These are phyloP conservation scores for Plasmodium coatneyi DNA, from an alignment of 169 alveolate species.

Conservation along the genomic window DNA sequence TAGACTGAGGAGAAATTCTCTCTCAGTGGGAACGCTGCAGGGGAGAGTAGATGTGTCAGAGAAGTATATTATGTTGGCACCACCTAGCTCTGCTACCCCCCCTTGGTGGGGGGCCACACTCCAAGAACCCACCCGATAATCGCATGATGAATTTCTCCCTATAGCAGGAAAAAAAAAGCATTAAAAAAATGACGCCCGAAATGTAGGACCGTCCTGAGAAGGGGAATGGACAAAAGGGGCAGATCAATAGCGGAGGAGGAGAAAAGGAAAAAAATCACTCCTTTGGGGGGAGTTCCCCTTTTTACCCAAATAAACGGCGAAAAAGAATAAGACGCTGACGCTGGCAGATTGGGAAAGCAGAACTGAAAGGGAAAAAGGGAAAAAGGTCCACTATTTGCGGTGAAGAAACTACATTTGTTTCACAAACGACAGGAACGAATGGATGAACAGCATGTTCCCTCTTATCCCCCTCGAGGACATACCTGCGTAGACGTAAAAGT, in stretches of 20 bases:
- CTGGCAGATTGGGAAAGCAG: slow-evolving; percentile 65
- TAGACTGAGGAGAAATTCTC: slow-evolving; percentile 66
- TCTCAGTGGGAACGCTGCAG: slow-evolving; percentile 52
- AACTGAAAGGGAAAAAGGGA: neutral
- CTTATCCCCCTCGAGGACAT: neutral
- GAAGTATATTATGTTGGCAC: neutral
- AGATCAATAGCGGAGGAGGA: neutral
- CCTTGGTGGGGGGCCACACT: neutral
- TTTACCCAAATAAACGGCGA: slow-evolving; percentile 52
- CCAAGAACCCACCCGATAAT: slow-evolving; percentile 1
- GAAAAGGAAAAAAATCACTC: neutral
- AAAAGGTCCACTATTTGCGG: neutral
- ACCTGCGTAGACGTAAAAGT: slow-evolving; percentile 63
- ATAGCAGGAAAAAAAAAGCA: slow-evolving; percentile 69
- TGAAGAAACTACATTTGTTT: neutral
- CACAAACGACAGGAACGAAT: neutral
- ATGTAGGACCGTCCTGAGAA: slow-evolving; percentile 52
- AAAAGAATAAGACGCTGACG: slow-evolving; percentile 34
- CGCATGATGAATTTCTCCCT: slow-evolving; percentile 65
- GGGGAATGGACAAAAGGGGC: neutral
- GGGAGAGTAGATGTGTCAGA: no score
- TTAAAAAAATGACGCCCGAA: slow-evolving; percentile 28
- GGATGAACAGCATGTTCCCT: neutral
- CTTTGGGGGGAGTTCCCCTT: neutral
- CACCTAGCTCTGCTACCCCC: neutral